Base-by-base conservation (phyloP, 2,329 filamentous ascomycete genomes). In the Nothopassalora personata region DNA sequence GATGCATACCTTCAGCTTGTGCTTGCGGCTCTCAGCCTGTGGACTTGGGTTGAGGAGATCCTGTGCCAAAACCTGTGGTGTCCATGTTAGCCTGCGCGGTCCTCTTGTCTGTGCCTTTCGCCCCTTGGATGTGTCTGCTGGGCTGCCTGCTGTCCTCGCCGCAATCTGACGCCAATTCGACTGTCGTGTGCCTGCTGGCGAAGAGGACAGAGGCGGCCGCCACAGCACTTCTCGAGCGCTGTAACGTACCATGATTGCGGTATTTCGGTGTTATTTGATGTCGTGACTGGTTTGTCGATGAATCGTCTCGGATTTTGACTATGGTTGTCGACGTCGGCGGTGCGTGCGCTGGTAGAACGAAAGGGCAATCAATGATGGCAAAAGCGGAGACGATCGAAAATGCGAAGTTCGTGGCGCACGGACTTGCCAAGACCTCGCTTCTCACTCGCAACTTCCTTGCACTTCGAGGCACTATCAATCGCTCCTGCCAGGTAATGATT, bases 1-100 rank as follows among this genome's bases (percentile, higher is more conserved):
- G 45, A 27, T 49, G 46, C 9, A 71, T 91, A 96, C 91, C 91
- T 99, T 99, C 80, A 99, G 91, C 91, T 99, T 99, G 90, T 99
- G 94, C 90, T 97, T 97, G 85, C 91, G 91, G 77, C 91, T 91
- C 89, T 99, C 94, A 80, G 93, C 87, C 81, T 91, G 90, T 82
- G 93, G 89, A 78, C 89, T 90, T 78, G 94, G 94, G 91, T 99
- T 97, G 82, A 99, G 89, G 76, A 99, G 92, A 86, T 99, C 94
- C 86, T 97, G 90, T 81, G 94, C 94, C 89, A 99, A 91, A 96
- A 97, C 93, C 94, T 97, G 77, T 70, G 64, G 50, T 52, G 56
- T 50, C 34, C 39, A 34, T 61, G 63, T 72, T 60, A 72, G 69
- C 62, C 43, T 57, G 11, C 6, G 58, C 58, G 46, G 49, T 51